A percentile compares a stretch with the other conserved stretches of the same genome.
Evolutionary conservation across 768 basidiomycete genomes (phyloP).

Genomic region (Tylopilus vinaceipallidus): DNA sequence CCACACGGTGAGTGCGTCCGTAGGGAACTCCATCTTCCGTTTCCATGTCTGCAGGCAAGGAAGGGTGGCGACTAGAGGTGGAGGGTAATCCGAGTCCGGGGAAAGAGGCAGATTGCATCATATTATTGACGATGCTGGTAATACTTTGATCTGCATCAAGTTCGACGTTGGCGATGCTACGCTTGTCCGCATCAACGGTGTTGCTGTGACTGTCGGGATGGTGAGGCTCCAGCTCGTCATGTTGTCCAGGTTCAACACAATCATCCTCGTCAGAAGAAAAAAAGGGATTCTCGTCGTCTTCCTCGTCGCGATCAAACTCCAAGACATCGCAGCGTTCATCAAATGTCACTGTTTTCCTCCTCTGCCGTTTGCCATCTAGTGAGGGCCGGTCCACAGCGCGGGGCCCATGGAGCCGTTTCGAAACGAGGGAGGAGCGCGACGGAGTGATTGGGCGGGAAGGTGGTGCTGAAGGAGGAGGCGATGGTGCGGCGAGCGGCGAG

Average conservation of each 20-base stretch:
- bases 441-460: constrained; percentile 29
- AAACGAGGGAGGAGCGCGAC: constrained; percentile 65
- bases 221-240: constrained; percentile 7
- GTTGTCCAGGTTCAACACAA: constrained; percentile 19
- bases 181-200: constrained; percentile 10
- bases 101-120: constrained; percentile 44
- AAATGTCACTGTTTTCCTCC: constrained; percentile 78
- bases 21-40: constrained; percentile 63
- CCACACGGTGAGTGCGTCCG: constrained; percentile 61
- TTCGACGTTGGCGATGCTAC: constrained; percentile 42
- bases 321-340: constrained; percentile 79
- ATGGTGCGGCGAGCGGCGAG: constrained; percentile 17
- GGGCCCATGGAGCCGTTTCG: constrained; percentile 73
- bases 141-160: constrained; percentile 52
- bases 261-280: constrained; percentile 38
- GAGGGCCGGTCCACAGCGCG: constrained; percentile 47
- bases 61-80: constrained; percentile 36
- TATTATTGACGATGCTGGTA: constrained; percentile 69
- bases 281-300: constrained; percentile 49
- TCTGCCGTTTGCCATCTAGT: constrained; percentile 41
- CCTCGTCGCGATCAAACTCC: constrained; percentile 73
- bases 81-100: constrained; percentile 29
- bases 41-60: constrained; percentile 52
- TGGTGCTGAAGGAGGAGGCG: constrained; percentile 44
- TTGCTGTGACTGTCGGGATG: constrained; percentile 12